These are phyloP conservation scores for Suillus hirtellus DNA, from an alignment of 768 basidiomycete species.

Conservation along the genomic window DNA sequence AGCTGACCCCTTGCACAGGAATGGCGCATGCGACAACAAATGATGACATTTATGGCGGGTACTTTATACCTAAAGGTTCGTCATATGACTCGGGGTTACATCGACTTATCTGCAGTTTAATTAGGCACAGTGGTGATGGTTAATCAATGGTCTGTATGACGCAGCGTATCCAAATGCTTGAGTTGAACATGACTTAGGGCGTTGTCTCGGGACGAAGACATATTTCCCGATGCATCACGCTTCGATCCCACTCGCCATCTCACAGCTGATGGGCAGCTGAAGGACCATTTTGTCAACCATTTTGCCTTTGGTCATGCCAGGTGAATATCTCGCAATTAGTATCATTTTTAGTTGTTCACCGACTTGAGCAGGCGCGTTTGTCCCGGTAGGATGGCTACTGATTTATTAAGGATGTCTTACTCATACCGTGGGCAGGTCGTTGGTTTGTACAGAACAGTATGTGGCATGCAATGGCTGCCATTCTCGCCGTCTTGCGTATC, in stretches of 20 bases:
- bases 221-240: conserved; percentile 5
- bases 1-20: conserved; percentile 10
- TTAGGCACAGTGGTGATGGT: conserved; percentile 24
- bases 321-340: no score
- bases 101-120: no score
- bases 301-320: conserved; percentile 1
- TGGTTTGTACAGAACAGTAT: conserved; percentile 3
- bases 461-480: conserved; percentile 1
- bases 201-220: conserved; percentile 4
- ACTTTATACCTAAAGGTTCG: conserved; percentile 50
- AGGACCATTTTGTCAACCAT: neutral
- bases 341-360: neutral
- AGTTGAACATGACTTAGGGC: neutral
- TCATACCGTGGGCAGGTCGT: neutral
- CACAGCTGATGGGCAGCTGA: conserved; percentile 5
- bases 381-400: neutral
- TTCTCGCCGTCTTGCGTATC: neutral
- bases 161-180: neutral
- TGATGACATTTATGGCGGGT: conserved; percentile 42
- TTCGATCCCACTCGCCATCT: conserved; percentile 11
- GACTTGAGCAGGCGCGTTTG: neutral
- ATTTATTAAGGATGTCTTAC: neutral
- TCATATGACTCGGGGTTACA: neutral
- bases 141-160: conserved; percentile 22
- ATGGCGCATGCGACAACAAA: conserved; percentile 29